Percentiles rank a stretch among this genome's conserved stretches.
phyloP scores from a whole-genome alignment of 75 land plant genomes.

The Picea glauca region DNA sequence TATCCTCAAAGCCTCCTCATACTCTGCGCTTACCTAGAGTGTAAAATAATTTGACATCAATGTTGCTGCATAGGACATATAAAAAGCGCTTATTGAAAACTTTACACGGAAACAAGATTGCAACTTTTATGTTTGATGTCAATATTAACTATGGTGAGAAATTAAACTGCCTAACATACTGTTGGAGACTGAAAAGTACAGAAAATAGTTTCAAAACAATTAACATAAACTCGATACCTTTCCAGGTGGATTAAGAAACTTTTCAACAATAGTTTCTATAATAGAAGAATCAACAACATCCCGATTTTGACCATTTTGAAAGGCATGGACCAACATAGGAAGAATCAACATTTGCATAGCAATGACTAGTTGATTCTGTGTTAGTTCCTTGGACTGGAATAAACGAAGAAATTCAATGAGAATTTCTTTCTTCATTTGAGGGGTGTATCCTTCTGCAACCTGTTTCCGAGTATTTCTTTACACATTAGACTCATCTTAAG shows the following conservation, averaged over 20 bases:
- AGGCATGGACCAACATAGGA: slow-evolving; percentile 95
- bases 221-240: slow-evolving; percentile 48
- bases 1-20: slow-evolving; percentile 94
- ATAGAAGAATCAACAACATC: slow-evolving; percentile 86
- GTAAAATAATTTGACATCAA: neutral
- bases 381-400: slow-evolving; percentile 77
- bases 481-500: neutral
- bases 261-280: slow-evolving; percentile 92
- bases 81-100: neutral
- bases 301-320: slow-evolving; percentile 89
- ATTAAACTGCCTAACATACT: neutral
- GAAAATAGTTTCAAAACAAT: neutral
- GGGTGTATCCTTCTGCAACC: slow-evolving; percentile 97
- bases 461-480: slow-evolving; percentile 34
- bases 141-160: slow-evolving; percentile 5
- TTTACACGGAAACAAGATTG: neutral
- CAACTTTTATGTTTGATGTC: neutral
- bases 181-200: neutral
- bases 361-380: slow-evolving; percentile 87
- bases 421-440: slow-evolving; percentile 80
- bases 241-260: slow-evolving; percentile 97
- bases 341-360: slow-evolving; percentile 99
- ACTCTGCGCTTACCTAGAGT: slow-evolving; percentile 81
- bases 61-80: neutral
- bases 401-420: slow-evolving; percentile 76